Conservation (phyloP, 495 filamentous ascomycete species). For the Daldinia grandis region DNA sequence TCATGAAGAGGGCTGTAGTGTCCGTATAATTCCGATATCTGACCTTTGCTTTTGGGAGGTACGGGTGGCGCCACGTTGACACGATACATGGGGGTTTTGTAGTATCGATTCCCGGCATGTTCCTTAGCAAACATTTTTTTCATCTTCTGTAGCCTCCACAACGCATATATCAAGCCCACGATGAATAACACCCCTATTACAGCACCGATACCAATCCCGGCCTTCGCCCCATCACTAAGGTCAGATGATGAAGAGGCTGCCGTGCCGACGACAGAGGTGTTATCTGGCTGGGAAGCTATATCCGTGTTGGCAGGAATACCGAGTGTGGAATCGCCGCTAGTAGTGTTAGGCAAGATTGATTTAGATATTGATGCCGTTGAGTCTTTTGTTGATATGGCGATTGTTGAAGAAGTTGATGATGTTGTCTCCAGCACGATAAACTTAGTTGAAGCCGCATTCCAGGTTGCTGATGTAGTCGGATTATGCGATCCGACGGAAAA, state of each 20-base stretch:
- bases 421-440: neutral
- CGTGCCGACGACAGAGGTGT: neutral
- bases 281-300: neutral
- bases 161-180: neutral
- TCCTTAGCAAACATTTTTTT: neutral
- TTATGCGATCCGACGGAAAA: conserved; percentile 3
- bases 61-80: neutral
- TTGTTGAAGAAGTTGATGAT: neutral
- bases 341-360: no score
- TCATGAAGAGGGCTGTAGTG: conserved; percentile 5
- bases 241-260: neutral
- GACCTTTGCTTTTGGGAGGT: neutral
- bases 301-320: neutral
- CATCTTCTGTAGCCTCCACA: neutral
- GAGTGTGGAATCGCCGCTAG: neutral
- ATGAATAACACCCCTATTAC: neutral
- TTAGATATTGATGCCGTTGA: neutral
- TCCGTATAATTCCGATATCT: neutral
- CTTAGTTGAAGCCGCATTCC: conserved; percentile 1
- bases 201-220: conserved; percentile 3
- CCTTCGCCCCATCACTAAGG: conserved; percentile 1
- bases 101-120: neutral
- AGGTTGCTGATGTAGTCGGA: neutral
- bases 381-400: neutral
- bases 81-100: neutral